Conservation (phyloP, 768 basidiomycete species). For the Pleurotus tuber-regium region DNA sequence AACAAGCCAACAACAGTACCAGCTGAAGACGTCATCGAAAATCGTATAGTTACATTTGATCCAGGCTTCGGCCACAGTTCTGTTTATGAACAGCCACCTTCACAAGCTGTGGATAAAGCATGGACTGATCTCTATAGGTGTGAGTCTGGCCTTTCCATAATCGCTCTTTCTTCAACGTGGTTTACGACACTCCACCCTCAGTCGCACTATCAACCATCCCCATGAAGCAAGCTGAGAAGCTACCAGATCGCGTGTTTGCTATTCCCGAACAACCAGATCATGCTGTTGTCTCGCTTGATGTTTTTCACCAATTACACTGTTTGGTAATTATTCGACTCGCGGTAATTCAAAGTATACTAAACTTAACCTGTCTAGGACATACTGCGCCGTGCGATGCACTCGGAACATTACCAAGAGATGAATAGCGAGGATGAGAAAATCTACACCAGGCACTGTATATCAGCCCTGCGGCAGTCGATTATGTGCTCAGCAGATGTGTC, state of each 20-base stretch:
- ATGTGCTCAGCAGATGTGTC: conserved; percentile 18
- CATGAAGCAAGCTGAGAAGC: conserved; percentile 19
- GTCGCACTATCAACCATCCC: too few species aligned
- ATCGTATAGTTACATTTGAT: background rate
- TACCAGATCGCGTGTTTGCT: conserved; percentile 21
- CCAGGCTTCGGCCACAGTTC: background rate
- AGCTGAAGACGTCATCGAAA: background rate
- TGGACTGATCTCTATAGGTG: background rate
- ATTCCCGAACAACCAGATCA: conserved; percentile 18
- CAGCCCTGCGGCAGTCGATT: conserved; percentile 16
- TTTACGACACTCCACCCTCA: too few species aligned
- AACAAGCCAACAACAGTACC: too few species aligned
- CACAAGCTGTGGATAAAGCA: background rate
- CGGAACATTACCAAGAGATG: conserved; percentile 17
- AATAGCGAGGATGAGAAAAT: conserved; percentile 11
- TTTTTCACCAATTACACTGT: conserved; percentile 25
- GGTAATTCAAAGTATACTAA: too few species aligned
- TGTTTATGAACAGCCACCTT: background rate
- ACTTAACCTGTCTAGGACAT: too few species aligned
- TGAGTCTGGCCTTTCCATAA: too few species aligned
- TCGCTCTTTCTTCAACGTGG: too few species aligned
- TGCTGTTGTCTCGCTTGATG: conserved; percentile 20
- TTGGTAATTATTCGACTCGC: conserved; percentile 13
- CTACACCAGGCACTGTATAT: conserved; percentile 20
- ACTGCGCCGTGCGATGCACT: conserved; percentile 16